phyloP scores from a whole-genome alignment of 108 stramenopile species.

The Fistulifera pelliculosa region DNA sequence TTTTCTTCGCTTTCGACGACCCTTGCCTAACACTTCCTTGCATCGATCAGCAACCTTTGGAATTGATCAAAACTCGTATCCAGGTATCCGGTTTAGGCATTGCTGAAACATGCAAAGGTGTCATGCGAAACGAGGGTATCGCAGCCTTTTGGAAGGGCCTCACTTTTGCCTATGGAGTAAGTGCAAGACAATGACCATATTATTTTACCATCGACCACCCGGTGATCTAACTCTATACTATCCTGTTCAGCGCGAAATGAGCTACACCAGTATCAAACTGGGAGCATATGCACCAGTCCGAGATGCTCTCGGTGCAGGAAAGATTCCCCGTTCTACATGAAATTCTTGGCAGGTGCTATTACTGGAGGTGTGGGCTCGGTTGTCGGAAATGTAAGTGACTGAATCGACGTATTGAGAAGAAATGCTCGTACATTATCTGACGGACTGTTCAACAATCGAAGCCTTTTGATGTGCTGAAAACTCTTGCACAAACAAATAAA shows the following conservation, averaged over 20 bases:
- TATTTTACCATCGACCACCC: too few species aligned
- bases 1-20: neutral
- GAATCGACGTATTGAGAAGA: neutral
- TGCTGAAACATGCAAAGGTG: neutral
- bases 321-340: constrained; percentile 72
- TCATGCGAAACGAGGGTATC: constrained; percentile 53
- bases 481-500: constrained; percentile 82
- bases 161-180: constrained; percentile 61
- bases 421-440: neutral
- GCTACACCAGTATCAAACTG: constrained; percentile 83
- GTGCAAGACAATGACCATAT: too few species aligned
- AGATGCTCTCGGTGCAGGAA: constrained; percentile 63
- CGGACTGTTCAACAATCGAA: neutral
- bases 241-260: constrained; percentile 52
- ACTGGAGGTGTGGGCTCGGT: constrained; percentile 82
- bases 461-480: constrained; percentile 79
- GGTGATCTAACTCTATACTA: constrained; percentile 18
- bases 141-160: constrained; percentile 86
- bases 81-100: constrained; percentile 60
- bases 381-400: constrained; percentile 40
- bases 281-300: constrained; percentile 59
- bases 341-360: constrained; percentile 81
- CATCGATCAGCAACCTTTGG: constrained; percentile 27
- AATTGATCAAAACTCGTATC: constrained; percentile 90
- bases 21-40: neutral